Evolutionary conservation across 163 green algal species (phyloP), one percentile per base, ranked within the genome.

Genomic region (Scenedesmus sp.): DNA sequence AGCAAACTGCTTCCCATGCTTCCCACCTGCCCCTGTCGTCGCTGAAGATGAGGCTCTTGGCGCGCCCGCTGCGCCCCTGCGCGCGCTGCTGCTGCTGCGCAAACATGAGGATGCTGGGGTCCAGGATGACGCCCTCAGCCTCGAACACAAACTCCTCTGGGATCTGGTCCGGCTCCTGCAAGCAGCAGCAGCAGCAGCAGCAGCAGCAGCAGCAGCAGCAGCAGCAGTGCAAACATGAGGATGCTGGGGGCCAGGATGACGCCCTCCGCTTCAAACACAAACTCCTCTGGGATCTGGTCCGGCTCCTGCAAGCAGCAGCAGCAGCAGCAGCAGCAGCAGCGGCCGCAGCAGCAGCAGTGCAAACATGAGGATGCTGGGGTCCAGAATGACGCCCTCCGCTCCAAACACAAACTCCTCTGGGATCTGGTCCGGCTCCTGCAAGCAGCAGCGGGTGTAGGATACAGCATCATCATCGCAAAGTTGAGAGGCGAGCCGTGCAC

Each of bases 91-190:
- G 94, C 93, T 96, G 86, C 93, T 98, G 96, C 9, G 98, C 98
- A 92, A 99, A 99, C 92, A 97, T 96, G 73, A 99, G 96, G 64
- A 99, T 94, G 56, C 90, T 95, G 66, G 97, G 95, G 95, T 99
- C 98, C 87, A 99, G 93, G 89, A 99, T 96, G n/a, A 93, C 88
- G 13, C 85, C 85, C 94, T 99, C 98, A 13, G 96, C 91, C 93
- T 99, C 98, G 93, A 99, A 99, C 91, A 99, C 97, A 94, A 99
- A 99, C 97, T 99, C 98, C 95, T 99, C 96, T 0, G 98, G 98
- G 18, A 99, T 95, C 96, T 99, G 90, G 64, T 97, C 95, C 52
- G 94, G 87, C 56, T 96, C 81, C 13, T 94, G 73, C 67, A 95
- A 86, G 16, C 94, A 73, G 34, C 64, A 73, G 20, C 64, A 73